Evolutionary conservation across 371 early-diverging fungal species (phyloP).

Genomic region (Mucor saturninus): DNA sequence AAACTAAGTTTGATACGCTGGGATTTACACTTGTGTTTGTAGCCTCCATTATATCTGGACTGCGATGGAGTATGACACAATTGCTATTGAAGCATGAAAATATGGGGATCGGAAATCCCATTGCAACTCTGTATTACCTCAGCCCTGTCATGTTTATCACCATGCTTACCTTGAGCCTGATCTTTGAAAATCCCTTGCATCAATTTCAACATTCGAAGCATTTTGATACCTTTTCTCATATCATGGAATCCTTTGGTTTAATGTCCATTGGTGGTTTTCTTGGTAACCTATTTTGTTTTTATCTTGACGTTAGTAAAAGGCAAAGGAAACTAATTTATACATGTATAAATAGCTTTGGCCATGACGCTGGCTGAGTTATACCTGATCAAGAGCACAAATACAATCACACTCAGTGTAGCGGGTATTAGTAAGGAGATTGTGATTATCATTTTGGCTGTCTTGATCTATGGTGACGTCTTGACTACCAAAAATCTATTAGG

Average conservation of each 20-base stretch:
- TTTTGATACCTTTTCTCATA: slow-evolving; percentile 44
- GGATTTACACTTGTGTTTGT: slow-evolving; percentile 70
- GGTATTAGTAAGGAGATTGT: slow-evolving; percentile 83
- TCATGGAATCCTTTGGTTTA: slow-evolving; percentile 50
- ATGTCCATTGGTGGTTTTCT: slow-evolving; percentile 77
- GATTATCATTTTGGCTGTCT: slow-evolving; percentile 51
- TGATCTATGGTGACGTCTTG: slow-evolving; percentile 60
- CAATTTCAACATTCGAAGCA: slow-evolving; percentile 53
- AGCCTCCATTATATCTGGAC: slow-evolving; percentile 80
- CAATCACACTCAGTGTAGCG: slow-evolving; percentile 85
- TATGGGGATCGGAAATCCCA: slow-evolving; percentile 72
- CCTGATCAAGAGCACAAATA: slow-evolving; percentile 81
- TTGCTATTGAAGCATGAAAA: slow-evolving; percentile 70
- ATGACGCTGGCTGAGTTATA: slow-evolving; percentile 86
- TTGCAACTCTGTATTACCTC: slow-evolving; percentile 76
- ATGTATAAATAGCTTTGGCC: slow-evolving; percentile 65
- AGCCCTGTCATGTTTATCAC: slow-evolving; percentile 71
- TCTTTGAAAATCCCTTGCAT: slow-evolving; percentile 64
- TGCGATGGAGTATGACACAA: slow-evolving; percentile 86
- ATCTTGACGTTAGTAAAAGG: background rate
- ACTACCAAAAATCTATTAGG: slow-evolving; percentile 54
- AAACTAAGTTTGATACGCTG: slow-evolving; percentile 70
- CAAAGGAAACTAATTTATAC: background rate
- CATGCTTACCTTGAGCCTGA: slow-evolving; percentile 53
- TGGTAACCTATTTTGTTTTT: slow-evolving; percentile 21